phyloP scores from a whole-genome alignment of 768 basidiomycete species.

The Phaeotremella fagi region DNA sequence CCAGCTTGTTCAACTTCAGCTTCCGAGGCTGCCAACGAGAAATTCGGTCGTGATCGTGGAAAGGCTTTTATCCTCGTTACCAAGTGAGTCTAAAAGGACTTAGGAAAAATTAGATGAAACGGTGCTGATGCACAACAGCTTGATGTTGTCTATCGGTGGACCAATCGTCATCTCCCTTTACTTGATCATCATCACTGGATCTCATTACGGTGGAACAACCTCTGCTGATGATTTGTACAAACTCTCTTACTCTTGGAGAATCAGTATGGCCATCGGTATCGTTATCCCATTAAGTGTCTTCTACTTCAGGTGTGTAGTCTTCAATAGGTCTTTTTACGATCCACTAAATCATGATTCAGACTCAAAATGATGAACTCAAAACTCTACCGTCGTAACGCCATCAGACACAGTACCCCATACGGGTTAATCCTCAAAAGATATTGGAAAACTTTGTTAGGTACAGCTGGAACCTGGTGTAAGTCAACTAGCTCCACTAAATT shows the following conservation, averaged over 20 bases:
- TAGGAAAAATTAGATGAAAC: no score
- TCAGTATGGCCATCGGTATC: constrained; percentile 59
- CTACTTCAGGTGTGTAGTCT: constrained; percentile 47
- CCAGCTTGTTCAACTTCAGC: constrained; percentile 67
- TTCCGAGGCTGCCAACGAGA: constrained; percentile 69
- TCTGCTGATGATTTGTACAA: constrained; percentile 17
- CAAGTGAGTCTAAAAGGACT: constrained; percentile 52
- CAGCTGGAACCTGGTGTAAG: constrained; percentile 62
- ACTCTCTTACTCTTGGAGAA: constrained; percentile 25
- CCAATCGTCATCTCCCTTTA: constrained; percentile 65
- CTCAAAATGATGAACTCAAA: constrained; percentile 66
- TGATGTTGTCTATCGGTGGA: constrained; percentile 57
- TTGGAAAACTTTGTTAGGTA: constrained; percentile 67
- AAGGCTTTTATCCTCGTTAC: constrained; percentile 73
- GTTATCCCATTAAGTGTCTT: constrained; percentile 64
- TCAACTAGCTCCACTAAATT: not conserved
- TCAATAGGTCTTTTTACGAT: no score
- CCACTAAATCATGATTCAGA: no score
- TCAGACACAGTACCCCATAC: constrained; percentile 56
- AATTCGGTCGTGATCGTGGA: constrained; percentile 58
- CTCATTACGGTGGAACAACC: constrained; percentile 25
- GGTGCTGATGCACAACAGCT: constrained; percentile 4
- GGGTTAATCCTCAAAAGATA: constrained; percentile 59
- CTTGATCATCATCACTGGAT: constrained; percentile 61
- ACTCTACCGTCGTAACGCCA: constrained; percentile 62